Base-by-base conservation (phyloP, 805 yeast genomes). In the Sugiyamaella valdiviana region DNA sequence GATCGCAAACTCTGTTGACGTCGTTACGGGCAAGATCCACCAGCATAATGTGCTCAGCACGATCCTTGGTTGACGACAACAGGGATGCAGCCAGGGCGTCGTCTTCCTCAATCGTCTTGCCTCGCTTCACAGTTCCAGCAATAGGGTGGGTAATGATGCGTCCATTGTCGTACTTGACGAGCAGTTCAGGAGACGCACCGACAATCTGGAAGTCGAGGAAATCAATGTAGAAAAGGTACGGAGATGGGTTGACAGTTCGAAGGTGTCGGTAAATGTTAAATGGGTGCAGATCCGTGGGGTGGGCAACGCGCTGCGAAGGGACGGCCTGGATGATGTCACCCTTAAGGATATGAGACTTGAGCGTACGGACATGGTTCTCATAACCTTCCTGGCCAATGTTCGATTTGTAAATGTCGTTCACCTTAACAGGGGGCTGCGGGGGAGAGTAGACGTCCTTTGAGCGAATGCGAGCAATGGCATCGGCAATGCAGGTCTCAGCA, bases 311-410 rank as follows among this genome's bases (percentile, higher is more conserved):
- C 72, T 93, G 99, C 1, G 97, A 90, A 5, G 99, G 99, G 20
- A 93, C 99, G 1, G 95, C 96, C 68, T 93, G 99, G 69, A 93
- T 85, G 50, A 93, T 87, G 62, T 93, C 98, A 51, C 99, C 99
- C 57, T 80, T 79, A 59, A 82, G 68, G 58, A 93, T 93, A 62
- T 91, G 96, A 38, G 78, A 68, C 62, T 89, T 89, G 61, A 93
- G 75, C 12, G 67, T 74, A 10, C 71, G 65, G 36, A 93, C 99
- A 65, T 87, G 95, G 24, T 60, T 59, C 68, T 93, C 95, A 65
- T 93, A 93, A 44, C 99, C 99, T 49, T 81, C 85, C 69, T 88
- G 85, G 42, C 98, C 99, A 54, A 91, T 80, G 65, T 93, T 93
- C 6, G 97, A 89, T 9, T 80, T 77, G 67, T 87, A 91, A 17